Evolutionary conservation across 2,329 filamentous ascomycete genomes (phyloP).

Genomic region (Fusarium nygamai): DNA sequence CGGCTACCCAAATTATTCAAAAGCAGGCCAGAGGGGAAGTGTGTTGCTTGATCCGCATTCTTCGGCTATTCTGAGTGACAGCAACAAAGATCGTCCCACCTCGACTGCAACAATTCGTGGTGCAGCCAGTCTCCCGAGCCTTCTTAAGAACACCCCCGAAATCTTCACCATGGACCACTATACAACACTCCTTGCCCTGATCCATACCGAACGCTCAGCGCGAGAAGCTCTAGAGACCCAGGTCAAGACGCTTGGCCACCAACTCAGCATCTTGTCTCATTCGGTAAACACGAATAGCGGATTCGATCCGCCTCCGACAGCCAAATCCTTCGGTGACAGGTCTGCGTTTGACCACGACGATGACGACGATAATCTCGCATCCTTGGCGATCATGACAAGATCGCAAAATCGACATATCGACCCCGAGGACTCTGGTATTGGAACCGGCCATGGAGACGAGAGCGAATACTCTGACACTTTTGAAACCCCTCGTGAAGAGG

Average conservation of each 20-base stretch:
- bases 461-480: constrained; percentile 60
- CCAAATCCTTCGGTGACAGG: constrained; percentile 50
- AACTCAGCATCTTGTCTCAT: constrained; percentile 59
- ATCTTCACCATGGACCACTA: constrained; percentile 58
- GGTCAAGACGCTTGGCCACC: constrained; percentile 62
- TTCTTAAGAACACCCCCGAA: constrained; percentile 48
- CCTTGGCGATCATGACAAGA: constrained; percentile 24
- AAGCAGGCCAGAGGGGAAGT: constrained; percentile 52
- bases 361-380: constrained; percentile 50
- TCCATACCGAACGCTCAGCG: constrained; percentile 66
- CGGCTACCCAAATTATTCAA: constrained; percentile 47
- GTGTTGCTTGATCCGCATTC: constrained; percentile 51
- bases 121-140: constrained; percentile 55
- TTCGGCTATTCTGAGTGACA: not conserved
- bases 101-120: constrained; percentile 61
- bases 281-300: constrained; percentile 36
- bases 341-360: constrained; percentile 57
- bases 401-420: constrained; percentile 36
- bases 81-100: constrained; percentile 48
- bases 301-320: constrained; percentile 47
- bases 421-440: constrained; percentile 51
- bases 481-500: constrained; percentile 62
- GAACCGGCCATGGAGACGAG: constrained; percentile 51
- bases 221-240: constrained; percentile 65
- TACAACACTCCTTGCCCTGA: constrained; percentile 59